Evolutionary conservation across 768 basidiomycete genomes (phyloP).

Genomic region (Glaciozyma martinii): DNA sequence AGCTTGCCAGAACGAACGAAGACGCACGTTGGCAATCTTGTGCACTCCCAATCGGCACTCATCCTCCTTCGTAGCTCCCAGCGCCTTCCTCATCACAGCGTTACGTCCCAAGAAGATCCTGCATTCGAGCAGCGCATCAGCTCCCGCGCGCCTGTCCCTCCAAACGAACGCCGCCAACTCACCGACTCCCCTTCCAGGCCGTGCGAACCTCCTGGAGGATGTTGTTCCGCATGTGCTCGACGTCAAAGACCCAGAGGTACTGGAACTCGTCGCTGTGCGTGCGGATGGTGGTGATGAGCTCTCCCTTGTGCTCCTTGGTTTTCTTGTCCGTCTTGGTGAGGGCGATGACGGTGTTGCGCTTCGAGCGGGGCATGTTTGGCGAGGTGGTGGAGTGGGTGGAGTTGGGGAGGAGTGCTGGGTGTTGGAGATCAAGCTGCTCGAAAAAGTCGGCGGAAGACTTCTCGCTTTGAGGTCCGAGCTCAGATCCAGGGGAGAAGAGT

Average conservation of each 20-base stretch:
- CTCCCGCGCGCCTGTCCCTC: conserved; percentile 45
- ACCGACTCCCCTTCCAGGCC: conserved; percentile 78
- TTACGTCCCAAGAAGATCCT: conserved; percentile 37
- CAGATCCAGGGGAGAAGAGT: too few relatives aligned
- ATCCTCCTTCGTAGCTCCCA: conserved; percentile 76
- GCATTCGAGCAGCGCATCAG: neutral
- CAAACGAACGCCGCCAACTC: conserved; percentile 47
- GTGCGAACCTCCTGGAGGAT: conserved; percentile 87
- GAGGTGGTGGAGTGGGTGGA: neutral
- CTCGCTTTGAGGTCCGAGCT: neutral
- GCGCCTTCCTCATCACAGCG: conserved; percentile 85
- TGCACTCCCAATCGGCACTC: conserved; percentile 72
- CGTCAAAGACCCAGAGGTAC: conserved; percentile 91
- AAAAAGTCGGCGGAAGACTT: neutral
- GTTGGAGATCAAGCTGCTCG: neutral
- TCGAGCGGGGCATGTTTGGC: conserved; percentile 30
- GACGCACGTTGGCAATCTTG: conserved; percentile 64
- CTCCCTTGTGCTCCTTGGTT: conserved; percentile 71
- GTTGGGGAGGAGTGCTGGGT: neutral
- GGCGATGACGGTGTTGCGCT: conserved; percentile 54
- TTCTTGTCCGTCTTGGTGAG: conserved; percentile 91
- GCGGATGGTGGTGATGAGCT: conserved; percentile 58
- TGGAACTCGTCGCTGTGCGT: conserved; percentile 77
- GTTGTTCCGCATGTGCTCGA: conserved; percentile 90
- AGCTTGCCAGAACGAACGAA: neutral